These are phyloP conservation scores for Blastosporella zonata DNA, from an alignment of 1,284 basidiomycete species.

Conservation along the genomic window DNA sequence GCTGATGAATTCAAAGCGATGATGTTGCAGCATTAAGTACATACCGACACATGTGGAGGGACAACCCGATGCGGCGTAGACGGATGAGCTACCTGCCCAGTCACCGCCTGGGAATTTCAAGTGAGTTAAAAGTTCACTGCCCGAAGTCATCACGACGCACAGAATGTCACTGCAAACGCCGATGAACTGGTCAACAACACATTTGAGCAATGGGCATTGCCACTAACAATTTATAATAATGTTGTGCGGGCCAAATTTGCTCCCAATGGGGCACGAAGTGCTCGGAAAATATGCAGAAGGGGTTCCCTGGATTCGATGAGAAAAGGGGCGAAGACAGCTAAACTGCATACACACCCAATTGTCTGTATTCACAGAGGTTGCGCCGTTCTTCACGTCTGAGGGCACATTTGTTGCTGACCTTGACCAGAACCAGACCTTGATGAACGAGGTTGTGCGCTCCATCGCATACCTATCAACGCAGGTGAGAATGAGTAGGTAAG, in stretches of 20 bases:
- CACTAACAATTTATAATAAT: constrained; percentile 60
- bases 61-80: constrained; percentile 46
- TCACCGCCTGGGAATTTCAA: constrained; percentile 42
- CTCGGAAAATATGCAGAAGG: constrained; percentile 57
- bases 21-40: constrained; percentile 12
- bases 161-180: constrained; percentile 33
- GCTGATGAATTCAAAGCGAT: background rate
- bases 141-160: constrained; percentile 24
- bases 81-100: constrained; percentile 47
- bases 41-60: constrained; percentile 49
- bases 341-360: constrained; percentile 38
- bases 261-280: constrained; percentile 46
- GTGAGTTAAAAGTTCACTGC: background rate
- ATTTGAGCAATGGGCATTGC: background rate
- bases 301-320: constrained; percentile 38
- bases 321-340: background rate
- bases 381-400: constrained; percentile 40
- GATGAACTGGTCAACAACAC: background rate
- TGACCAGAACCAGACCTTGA: constrained; percentile 63
- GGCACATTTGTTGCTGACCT: constrained; percentile 42
- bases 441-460: constrained; percentile 45
- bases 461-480: constrained; percentile 43
- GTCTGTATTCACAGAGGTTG: constrained; percentile 39
- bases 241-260: constrained; percentile 54
- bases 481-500: background rate